Conservation (phyloP, 257 asterid species). For the Solanum corneliomulleri region DNA sequence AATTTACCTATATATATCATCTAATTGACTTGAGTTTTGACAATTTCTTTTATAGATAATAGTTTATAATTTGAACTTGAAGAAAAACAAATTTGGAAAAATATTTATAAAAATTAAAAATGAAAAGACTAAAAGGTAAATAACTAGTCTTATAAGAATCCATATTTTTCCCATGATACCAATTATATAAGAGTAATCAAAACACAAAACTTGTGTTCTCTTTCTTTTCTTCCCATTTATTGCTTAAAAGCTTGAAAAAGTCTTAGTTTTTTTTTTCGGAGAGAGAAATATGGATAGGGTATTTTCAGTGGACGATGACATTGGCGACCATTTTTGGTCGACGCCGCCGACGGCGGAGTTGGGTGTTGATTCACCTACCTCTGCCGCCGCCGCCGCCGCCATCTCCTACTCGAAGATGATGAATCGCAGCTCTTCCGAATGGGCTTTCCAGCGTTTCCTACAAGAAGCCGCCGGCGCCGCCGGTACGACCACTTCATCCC, state of each 20-base stretch:
- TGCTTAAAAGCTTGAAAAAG: neutral
- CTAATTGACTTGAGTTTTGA: neutral
- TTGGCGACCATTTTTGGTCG: constrained; percentile 58
- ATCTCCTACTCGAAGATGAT: constrained; percentile 26
- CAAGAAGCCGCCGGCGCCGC: constrained; percentile 47
- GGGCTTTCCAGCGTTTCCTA: constrained; percentile 86
- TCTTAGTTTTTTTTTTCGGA: neutral
- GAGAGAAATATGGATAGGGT: constrained; percentile 49
- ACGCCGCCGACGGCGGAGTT: constrained; percentile 33
- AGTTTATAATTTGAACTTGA: neutral
- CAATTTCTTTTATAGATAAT: too few species aligned
- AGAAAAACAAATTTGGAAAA: neutral
- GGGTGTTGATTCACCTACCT: constrained; percentile 16
- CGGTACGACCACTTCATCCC: constrained; percentile 14
- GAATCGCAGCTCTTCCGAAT: constrained; percentile 84
- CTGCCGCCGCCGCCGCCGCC: constrained; percentile 13
- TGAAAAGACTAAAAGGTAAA: neutral
- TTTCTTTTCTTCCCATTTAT: neutral
- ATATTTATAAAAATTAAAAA: neutral
- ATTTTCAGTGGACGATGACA: constrained; percentile 57
- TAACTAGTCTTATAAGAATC: neutral
- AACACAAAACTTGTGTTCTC: neutral
- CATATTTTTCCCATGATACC: neutral
- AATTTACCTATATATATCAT: neutral
- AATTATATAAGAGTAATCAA: neutral